These are phyloP conservation scores for Warburgia ugandensis DNA, from an alignment of 164 flowering plant species.

Conservation along the genomic window DNA sequence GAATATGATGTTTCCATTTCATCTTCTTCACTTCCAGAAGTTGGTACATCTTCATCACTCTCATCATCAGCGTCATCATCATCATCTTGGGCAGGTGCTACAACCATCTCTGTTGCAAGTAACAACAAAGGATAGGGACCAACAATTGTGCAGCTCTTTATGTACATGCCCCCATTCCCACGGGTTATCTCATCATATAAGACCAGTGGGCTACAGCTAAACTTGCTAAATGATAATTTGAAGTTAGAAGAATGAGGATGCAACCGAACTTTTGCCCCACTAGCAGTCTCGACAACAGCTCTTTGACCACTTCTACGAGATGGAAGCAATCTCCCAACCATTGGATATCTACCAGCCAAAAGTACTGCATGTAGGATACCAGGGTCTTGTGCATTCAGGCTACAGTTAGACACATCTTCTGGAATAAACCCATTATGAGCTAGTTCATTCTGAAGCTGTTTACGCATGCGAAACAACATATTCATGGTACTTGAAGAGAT, in stretches of 20 bases:
- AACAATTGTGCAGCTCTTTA: slow-evolving; percentile 56
- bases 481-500: slow-evolving; percentile 61
- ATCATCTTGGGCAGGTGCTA: slow-evolving; percentile 44
- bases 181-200: slow-evolving; percentile 81
- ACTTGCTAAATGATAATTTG: slow-evolving; percentile 23
- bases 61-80: slow-evolving; percentile 29
- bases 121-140: slow-evolving; percentile 77
- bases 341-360: slow-evolving; percentile 83
- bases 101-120: slow-evolving; percentile 75
- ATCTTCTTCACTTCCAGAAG: slow-evolving; percentile 26
- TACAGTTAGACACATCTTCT: slow-evolving; percentile 49
- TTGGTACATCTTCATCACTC: slow-evolving; percentile 27
- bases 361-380: slow-evolving; percentile 88
- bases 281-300: slow-evolving; percentile 48
- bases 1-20: slow-evolving; percentile 18
- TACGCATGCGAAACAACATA: slow-evolving; percentile 70
- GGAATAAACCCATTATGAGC: slow-evolving; percentile 51
- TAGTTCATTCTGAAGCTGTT: slow-evolving; percentile 65
- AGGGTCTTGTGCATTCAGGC: slow-evolving; percentile 64
- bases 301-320: slow-evolving; percentile 23
- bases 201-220: slow-evolving; percentile 30
- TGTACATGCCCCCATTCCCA: slow-evolving; percentile 57
- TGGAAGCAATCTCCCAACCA: slow-evolving; percentile 65
- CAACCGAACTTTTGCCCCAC: slow-evolving; percentile 63
- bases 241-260: slow-evolving; percentile 47